Base-by-base conservation (phyloP, 1,139 yeast genomes). In the Pichia inconspicua region DNA sequence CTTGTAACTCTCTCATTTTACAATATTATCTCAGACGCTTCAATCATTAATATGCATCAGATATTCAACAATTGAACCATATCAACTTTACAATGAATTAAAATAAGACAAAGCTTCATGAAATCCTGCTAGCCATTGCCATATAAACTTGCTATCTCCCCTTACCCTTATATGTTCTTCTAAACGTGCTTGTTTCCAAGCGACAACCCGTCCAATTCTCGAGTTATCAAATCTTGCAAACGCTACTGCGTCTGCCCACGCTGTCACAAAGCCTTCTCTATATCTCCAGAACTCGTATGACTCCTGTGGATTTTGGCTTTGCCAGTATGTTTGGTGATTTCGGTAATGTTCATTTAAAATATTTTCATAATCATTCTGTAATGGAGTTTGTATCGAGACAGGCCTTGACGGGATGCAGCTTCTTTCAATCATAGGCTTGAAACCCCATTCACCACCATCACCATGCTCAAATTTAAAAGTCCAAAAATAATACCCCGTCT, bases 401-500 rank as follows among this genome's bases (percentile, higher is more conserved):
- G 50, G 15, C 48, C 71, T 57, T 6, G 60, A 45, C 9, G 76
- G 74, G 25, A 88, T 68, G 10, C 82, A 80, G 0, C 90, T 90
- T 49, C 70, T 69, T 30, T 83, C 79, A 28, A 77, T 68, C 92
- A 86, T 86, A 42, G 89, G 87, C 41, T 76, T 74, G 65, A 87
- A 82, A 48, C 92, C 97, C 97, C 97, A 90, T 67, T 88, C 96
- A 11, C 97, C 97, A 39, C 97, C 97, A 59, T 83, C 84, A 2
- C 97, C 97, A 48, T 80, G 74, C 62, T 84, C 79, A 62, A 90
- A 90, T 66, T 87, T 88, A 64, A 70, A 85, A 1, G 96, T 87
- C 97, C 97, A 92, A 66, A 92, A 92, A 65, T 75, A 90, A 47
- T 77, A 73, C 0, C 97, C 97, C 48, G 79, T 75, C 6, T 72